Evolutionary conservation across 1,284 basidiomycete species (phyloP), one percentile per base, ranked within the genome.

Genomic region (Cutaneotrichosporon sp.): DNA sequence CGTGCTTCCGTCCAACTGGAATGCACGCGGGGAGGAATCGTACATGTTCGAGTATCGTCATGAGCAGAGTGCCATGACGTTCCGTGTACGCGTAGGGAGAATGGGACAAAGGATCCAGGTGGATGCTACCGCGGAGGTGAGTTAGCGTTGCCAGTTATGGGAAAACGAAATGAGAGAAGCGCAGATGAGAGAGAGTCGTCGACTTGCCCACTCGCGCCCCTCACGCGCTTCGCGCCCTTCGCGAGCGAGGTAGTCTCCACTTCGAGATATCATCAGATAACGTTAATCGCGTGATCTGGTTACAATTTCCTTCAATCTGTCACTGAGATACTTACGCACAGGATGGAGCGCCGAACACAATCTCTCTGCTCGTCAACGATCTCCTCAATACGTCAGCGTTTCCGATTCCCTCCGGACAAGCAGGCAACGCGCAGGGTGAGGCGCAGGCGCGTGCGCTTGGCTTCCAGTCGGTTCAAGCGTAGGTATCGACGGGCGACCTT

Each of bases 61-160:
- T 61, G 69, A 61, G 14, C 75, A 77, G 64, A 74, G 70, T 47
- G 61, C 66, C 8, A 59, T 78, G 65, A 61, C 59, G 11, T 78
- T 76, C 54, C 62, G 74, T 38, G 61, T 78, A 29, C 67, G 71
- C 26, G 67, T 78, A 7, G 68, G 69, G 9, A 66, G 70, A 22
- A 71, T 78, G 59, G 77, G 77, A 0, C 67, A 59, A 2, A 64
- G 76, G 41, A 64, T 72, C 0, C 64, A 76, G 51, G 61, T 78
- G 12, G 75, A 75, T 43, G 77, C 66, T 2, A 75, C 74, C 57
- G 75, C 75, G 1, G 73, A 78, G 62, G 76, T 78, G 52, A 63
- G 76, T 64, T n/a, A 17, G n/a, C 10, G 29, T 26, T 24, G 24
- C 17, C 14, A 19, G 19, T 10, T 20, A 33, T 22, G 32, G 4